Conservation (phyloP, 257 asterid species). For the Scutellaria baicalensis region DNA sequence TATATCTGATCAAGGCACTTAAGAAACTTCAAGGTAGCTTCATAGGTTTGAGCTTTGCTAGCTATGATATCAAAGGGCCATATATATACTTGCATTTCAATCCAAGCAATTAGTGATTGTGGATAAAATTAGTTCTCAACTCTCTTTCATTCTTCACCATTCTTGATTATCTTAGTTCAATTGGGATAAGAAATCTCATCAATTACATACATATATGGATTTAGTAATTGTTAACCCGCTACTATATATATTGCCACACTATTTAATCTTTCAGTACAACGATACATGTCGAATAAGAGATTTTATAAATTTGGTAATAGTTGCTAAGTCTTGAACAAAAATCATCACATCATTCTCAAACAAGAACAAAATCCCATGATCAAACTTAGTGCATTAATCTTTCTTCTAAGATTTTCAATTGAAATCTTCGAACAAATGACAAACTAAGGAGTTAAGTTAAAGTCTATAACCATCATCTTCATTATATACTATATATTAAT, state of each 20-base stretch:
- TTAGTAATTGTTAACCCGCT: neutral
- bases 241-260: too few relatives aligned
- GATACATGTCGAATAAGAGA: too few relatives aligned
- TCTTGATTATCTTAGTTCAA: neutral
- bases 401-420: constrained; percentile 51
- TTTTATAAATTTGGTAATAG: too few relatives aligned
- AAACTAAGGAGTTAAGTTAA: constrained; percentile 55
- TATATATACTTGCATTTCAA: constrained; percentile 37
- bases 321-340: neutral
- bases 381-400: constrained; percentile 15
- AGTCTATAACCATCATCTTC: constrained; percentile 30
- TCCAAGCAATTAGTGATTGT: constrained; percentile 37
- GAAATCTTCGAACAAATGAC: constrained; percentile 19
- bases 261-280: too few relatives aligned
- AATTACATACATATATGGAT: neutral
- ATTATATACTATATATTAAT: constrained; percentile 9
- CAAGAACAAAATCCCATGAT: constrained; percentile 18
- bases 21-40: constrained; percentile 23
- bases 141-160: neutral
- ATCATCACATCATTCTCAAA: constrained; percentile 11
- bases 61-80: constrained; percentile 31
- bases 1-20: constrained; percentile 17
- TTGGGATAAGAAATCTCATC: neutral
- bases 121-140: constrained; percentile 14
- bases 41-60: constrained; percentile 28